Percentiles rank a stretch among this genome's conserved stretches.
These are phyloP conservation scores for Bipolaris zeicola DNA, from an alignment of 2,329 filamentous ascomycete species.

Conservation along the genomic window DNA sequence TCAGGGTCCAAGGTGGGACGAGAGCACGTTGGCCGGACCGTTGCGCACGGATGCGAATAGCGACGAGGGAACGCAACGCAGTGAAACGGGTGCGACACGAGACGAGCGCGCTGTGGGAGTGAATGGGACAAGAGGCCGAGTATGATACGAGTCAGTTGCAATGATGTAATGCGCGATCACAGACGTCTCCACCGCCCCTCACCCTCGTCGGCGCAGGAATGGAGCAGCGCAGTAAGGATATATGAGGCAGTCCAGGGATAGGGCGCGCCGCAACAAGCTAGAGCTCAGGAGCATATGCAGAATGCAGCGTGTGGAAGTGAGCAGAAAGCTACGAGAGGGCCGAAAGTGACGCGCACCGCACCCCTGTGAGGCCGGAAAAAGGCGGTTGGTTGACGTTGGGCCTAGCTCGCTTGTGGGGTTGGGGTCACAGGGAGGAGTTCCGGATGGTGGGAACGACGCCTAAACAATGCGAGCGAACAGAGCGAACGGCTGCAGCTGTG, in stretches of 20 bases:
- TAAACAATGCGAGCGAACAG: not conserved
- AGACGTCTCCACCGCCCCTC: conserved; percentile 1
- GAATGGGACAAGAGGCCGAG: conserved; percentile 7
- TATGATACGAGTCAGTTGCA: conserved; percentile 8
- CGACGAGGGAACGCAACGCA: conserved; percentile 17
- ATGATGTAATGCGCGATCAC: conserved; percentile 13
- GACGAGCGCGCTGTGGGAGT: conserved; percentile 18
- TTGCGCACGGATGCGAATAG: conserved; percentile 22
- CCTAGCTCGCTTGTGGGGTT: conserved; percentile 7
- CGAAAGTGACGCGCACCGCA: not conserved
- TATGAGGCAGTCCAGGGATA: conserved; percentile 1
- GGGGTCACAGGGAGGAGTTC: conserved; percentile 2
- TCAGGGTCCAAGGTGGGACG: conserved; percentile 30
- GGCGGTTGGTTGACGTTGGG: conserved; percentile 4
- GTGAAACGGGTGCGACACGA: conserved; percentile 15
- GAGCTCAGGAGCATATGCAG: not conserved
- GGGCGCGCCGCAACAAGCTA: conserved; percentile 10
- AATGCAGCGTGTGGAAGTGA: not conserved
- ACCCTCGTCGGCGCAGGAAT: not conserved
- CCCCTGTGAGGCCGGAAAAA: conserved; percentile 1
- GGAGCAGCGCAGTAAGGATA: not conserved
- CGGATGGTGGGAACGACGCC: conserved; percentile 3
- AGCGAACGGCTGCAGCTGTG: not conserved
- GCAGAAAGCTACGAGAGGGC: conserved; percentile 4
- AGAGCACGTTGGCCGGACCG: conserved; percentile 22